These are phyloP conservation scores for Notholithocarpus densiflorus DNA, from an alignment of 306 rosid species.

Conservation along the genomic window DNA sequence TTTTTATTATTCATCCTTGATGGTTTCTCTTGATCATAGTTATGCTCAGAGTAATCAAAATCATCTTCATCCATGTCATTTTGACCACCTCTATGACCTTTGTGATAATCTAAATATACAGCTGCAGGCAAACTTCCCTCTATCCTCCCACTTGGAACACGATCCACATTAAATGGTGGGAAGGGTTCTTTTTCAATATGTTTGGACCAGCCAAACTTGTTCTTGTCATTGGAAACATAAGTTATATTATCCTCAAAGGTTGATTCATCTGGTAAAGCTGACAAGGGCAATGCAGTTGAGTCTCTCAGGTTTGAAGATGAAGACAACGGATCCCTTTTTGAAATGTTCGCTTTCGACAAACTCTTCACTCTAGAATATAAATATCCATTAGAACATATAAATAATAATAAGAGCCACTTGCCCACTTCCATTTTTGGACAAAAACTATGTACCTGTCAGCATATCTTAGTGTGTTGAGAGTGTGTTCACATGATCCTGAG, in stretches of 20 bases:
- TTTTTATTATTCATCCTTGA: conserved; percentile 39
- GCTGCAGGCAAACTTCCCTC: conserved; percentile 50
- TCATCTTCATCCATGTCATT: conserved; percentile 44
- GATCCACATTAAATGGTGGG: conserved; percentile 47
- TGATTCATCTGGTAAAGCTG: conserved; percentile 37
- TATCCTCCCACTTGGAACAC: conserved; percentile 59
- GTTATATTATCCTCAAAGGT: conserved; percentile 47
- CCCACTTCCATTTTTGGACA: neutral
- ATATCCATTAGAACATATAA: conserved; percentile 5
- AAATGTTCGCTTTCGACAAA: conserved; percentile 62
- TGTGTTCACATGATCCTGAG: conserved; percentile 87
- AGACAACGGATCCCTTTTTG: conserved; percentile 57
- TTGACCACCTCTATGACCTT: conserved; percentile 49
- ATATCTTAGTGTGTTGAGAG: conserved; percentile 81
- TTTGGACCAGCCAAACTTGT: conserved; percentile 72
- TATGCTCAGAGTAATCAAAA: conserved; percentile 40
- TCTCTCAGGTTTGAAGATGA: conserved; percentile 55
- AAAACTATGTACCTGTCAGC: conserved; percentile 63
- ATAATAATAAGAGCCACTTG: neutral
- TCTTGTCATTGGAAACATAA: conserved; percentile 50
- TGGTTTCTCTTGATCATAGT: conserved; percentile 45
- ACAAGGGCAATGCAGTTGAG: conserved; percentile 49
- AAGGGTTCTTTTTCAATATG: conserved; percentile 66
- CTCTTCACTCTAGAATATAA: conserved; percentile 62
- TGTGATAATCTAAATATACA: conserved; percentile 45